Percentiles rank a stretch among this genome's conserved stretches.
Conservation (phyloP, 805 yeast species). For the Metschnikowia lochheadii region DNA sequence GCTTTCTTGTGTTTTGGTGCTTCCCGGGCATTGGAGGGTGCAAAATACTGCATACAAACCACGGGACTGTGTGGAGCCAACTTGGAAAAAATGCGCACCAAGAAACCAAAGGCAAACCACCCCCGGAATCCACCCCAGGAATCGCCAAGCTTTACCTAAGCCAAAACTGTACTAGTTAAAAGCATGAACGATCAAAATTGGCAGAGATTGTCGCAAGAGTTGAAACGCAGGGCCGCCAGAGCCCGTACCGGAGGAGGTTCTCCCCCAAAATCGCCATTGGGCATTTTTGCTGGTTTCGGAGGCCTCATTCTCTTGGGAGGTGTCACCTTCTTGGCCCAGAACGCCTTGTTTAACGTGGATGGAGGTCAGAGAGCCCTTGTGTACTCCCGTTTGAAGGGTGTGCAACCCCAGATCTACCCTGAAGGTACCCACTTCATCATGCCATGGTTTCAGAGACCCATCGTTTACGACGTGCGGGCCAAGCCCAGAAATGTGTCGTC, state of each 20-base stretch:
- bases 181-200: constrained; percentile 39
- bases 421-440: constrained; percentile 94
- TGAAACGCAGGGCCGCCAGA: constrained; percentile 32
- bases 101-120: background rate
- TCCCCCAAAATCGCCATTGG: constrained; percentile 35
- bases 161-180: too few species aligned
- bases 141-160: too few species aligned
- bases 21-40: background rate
- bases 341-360: constrained; percentile 58
- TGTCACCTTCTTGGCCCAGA: constrained; percentile 36
- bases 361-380: constrained; percentile 99
- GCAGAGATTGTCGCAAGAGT: constrained; percentile 39
- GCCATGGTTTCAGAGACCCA: constrained; percentile 94
- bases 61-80: background rate
- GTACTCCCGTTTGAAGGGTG: constrained; percentile 83
- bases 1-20: too few species aligned
- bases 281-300: constrained; percentile 40
- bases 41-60: background rate
- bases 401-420: constrained; percentile 72
- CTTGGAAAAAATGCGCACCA: constrained; percentile 2
- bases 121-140: too few species aligned
- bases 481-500: constrained; percentile 90
- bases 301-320: constrained; percentile 41
- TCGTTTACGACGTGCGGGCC: constrained; percentile 90
- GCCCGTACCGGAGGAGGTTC: constrained; percentile 24